Base-by-base conservation (phyloP, 129 eudicot species). In the Saussurea involucrata region DNA sequence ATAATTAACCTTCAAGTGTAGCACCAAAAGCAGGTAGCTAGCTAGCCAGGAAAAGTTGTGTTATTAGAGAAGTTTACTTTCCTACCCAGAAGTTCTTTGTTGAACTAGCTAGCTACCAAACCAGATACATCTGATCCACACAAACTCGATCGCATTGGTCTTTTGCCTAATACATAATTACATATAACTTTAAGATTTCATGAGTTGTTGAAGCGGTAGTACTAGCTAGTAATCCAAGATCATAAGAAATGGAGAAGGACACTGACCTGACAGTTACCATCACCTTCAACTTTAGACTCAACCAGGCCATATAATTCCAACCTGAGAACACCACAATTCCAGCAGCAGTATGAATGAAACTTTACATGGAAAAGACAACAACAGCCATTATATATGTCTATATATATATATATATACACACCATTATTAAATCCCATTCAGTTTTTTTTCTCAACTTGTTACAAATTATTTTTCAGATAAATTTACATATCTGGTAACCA, bases 251-350 rank as follows among this genome's bases (percentile, higher is more conserved):
- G 20, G 24, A 1, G n/a, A 61, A 71, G 9, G 67, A 63, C 60
- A 76, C 87, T 71, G 40, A 85, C 96, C 96, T 90, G 96, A 69
- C 96, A 90, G 53, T 88, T 90, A 8, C 96, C 96, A 88, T 90
- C 96, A 49, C 96, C 96, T 80, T 77, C 88, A 78, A 90, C 85
- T 79, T 80, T 86, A 72, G 78, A 78, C 85, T 90, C 93, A 78
- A 86, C 80, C 83, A 90, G 80, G 72, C 83, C 81, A 78, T 84
- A 88, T 22, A 88, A 83, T 70, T 80, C 77, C 81, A 90, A 82
- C 83, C 96, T 90, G 82, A 66, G 66, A 65, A 24, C 57, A 66
- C 49, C 49, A 68, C 40, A n/a, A 67, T 25, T 53, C 61, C 20
- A 53, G 5, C 21, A 53, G 9, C 61, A 17, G 61, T 17, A n/a